These are phyloP conservation scores for Mycena indigotica DNA, from an alignment of 768 basidiomycete genomes.

Conservation along the genomic window DNA sequence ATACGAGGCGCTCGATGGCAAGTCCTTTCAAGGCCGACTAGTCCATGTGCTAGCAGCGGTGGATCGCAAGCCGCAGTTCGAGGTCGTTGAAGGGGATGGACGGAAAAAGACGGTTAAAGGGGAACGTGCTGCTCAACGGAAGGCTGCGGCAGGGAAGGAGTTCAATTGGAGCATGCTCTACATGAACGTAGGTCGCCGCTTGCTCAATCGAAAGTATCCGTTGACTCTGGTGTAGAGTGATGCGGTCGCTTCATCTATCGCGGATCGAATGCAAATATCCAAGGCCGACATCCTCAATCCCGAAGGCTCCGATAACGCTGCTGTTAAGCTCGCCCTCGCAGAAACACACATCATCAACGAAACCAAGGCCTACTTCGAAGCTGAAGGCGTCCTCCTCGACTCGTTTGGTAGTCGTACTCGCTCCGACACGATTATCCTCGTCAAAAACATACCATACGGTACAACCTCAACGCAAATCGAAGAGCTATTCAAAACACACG, in stretches of 20 bases:
- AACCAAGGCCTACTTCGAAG: slow-evolving; percentile 87
- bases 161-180: slow-evolving; percentile 95
- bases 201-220: slow-evolving; percentile 13
- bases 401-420: slow-evolving; percentile 55
- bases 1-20: slow-evolving; percentile 76
- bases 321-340: slow-evolving; percentile 93
- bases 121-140: slow-evolving; percentile 64
- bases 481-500: slow-evolving; percentile 77
- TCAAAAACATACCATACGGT: slow-evolving; percentile 96
- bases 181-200: slow-evolving; percentile 82
- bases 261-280: slow-evolving; percentile 81
- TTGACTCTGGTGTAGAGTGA: slow-evolving; percentile 64
- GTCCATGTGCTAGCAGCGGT: slow-evolving; percentile 89
- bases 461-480: slow-evolving; percentile 76
- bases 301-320: slow-evolving; percentile 71
- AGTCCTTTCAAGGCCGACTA: slow-evolving; percentile 87
- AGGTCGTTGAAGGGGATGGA: slow-evolving; percentile 45
- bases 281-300: slow-evolving; percentile 90
- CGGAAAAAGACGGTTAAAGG: slow-evolving; percentile 58
- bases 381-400: slow-evolving; percentile 66
- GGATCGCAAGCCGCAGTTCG: slow-evolving; percentile 55
- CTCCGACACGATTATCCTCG: slow-evolving; percentile 83
- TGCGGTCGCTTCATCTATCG: slow-evolving; percentile 88
- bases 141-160: slow-evolving; percentile 68
- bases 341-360: slow-evolving; percentile 97